Evolutionary conservation across 805 yeast genomes (phyloP).

Genomic region (Brettanomyces custersianus): DNA sequence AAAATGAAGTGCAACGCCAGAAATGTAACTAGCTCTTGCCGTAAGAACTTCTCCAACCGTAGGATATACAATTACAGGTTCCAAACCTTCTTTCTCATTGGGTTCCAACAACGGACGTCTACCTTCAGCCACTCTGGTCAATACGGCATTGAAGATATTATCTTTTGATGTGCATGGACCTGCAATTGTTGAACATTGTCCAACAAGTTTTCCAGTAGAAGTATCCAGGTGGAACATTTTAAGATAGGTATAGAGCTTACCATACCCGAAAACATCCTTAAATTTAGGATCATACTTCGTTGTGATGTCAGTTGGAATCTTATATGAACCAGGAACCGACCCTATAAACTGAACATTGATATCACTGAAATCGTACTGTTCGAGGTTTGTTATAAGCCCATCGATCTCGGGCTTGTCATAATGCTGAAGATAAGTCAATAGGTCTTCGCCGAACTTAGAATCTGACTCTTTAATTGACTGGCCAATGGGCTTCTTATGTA

Average conservation of each 20-base stretch:
- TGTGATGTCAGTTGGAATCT: constrained; percentile 10
- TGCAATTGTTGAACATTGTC: constrained; percentile 43
- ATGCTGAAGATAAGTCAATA: constrained; percentile 34
- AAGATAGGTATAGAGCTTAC: constrained; percentile 34
- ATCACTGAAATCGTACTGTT: constrained; percentile 32
- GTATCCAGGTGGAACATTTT: constrained; percentile 24
- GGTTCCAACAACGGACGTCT: constrained; percentile 13
- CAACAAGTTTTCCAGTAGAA: constrained; percentile 25
- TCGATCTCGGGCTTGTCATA: constrained; percentile 29
- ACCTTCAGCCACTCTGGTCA: constrained; percentile 36
- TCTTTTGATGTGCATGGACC: constrained; percentile 29
- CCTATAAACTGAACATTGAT: constrained; percentile 46
- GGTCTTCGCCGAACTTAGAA: constrained; percentile 33
- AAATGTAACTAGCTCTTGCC: constrained; percentile 12
- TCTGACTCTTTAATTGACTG: constrained; percentile 9
- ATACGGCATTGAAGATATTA: constrained; percentile 38
- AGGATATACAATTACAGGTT: constrained; percentile 28
- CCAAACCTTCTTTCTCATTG: constrained; percentile 8
- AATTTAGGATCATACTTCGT: background rate
- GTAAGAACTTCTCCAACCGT: constrained; percentile 19
- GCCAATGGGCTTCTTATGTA: constrained; percentile 8
- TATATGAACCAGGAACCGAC: constrained; percentile 41
- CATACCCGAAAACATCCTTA: constrained; percentile 33
- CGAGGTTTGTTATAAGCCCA: constrained; percentile 22
- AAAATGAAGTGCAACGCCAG: constrained; percentile 24